Evolutionary conservation across 768 basidiomycete genomes (phyloP), one percentile per base, ranked within the genome.

Genomic region (Boletus huronensis): DNA sequence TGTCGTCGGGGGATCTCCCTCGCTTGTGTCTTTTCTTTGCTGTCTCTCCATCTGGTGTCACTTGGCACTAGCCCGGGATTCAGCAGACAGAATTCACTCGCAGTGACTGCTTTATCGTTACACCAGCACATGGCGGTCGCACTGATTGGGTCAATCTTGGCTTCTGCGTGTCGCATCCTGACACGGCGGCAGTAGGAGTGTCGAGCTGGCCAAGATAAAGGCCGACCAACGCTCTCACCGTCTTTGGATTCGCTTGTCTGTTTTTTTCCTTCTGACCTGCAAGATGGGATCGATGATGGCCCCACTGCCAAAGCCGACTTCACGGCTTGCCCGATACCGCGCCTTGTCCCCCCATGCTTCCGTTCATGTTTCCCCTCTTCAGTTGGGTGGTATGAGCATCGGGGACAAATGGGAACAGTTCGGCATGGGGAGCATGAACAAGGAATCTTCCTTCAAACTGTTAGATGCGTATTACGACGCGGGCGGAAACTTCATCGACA

Each of bases 1-100:
- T 61, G 82, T 83, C 67, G 82, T 83, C 78, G 75, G 79, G 82
- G 82, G 82, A 70, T 81, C 53, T 53, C 17, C 13, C 28, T 53
- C 2, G 47, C 48, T 47, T 31, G 38, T 59, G 48, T 50, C 14
- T 54, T 59, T n/a, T 59, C 44, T 59, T 59, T 58, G 58, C 50
- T 49, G 41, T 43, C 9, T 52, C 35, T 44, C 32, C 10, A 17
- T 2, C 2, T 3, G 0, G 40, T 48, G 48, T 53, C 54, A 26
- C 0, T 60, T 1, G 53, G 6, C 32, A 26, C 40, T 10, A 5
- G 2, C 6, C 0, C 0, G 41, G 47, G 17, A 44, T 17, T 19
- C 46, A 52, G 57, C 58, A 60, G 59, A 60, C 19, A 7, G 49
- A 60, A 34, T 13, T n/a, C n/a, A 35, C 31, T n/a, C n/a, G n/a